Conservation (phyloP, 495 filamentous ascomycete species). For the Aspergillus affinis region DNA sequence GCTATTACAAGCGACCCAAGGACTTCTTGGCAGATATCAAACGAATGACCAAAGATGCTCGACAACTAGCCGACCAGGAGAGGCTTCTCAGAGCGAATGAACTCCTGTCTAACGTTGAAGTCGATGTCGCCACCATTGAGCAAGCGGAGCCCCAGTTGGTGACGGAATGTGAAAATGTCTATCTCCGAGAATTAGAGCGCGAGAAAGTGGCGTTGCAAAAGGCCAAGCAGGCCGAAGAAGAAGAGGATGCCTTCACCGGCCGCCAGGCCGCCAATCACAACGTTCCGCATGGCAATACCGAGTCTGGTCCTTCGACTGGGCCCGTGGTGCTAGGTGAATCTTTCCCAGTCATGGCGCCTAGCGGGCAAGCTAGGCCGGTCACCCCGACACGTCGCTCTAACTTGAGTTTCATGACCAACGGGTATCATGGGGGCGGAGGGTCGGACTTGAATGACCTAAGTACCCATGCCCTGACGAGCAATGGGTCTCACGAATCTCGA, state of each 20-base stretch:
- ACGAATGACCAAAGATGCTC: slow-evolving; percentile 78
- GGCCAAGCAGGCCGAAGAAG: slow-evolving; percentile 52
- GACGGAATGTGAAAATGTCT: slow-evolving; percentile 70
- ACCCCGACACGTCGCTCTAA: slow-evolving; percentile 50
- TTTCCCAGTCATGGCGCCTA: slow-evolving; percentile 43
- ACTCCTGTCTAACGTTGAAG: slow-evolving; percentile 84
- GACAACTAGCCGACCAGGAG: slow-evolving; percentile 70
- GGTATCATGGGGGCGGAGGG: slow-evolving; percentile 44
- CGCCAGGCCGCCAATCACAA: slow-evolving; percentile 30
- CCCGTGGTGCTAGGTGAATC: slow-evolving; percentile 62
- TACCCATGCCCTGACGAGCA: slow-evolving; percentile 53
- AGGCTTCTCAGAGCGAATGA: slow-evolving; percentile 83
- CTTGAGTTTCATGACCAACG: slow-evolving; percentile 53
- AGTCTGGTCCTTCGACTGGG: slow-evolving; percentile 50
- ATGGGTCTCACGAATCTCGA: slow-evolving; percentile 59
- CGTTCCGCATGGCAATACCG: slow-evolving; percentile 45
- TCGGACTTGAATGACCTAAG: slow-evolving; percentile 47
- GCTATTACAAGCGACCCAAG: slow-evolving; percentile 84
- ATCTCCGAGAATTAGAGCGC: slow-evolving; percentile 69
- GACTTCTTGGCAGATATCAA: slow-evolving; percentile 88
- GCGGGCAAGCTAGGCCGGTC: slow-evolving; percentile 42
- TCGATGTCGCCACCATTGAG: slow-evolving; percentile 75
- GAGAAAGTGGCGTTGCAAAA: slow-evolving; percentile 65
- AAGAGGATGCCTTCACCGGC: slow-evolving; percentile 28
- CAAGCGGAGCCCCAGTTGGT: slow-evolving; percentile 61